These are phyloP conservation scores for Grammothele lineata DNA, from an alignment of 768 basidiomycete genomes.

Conservation along the genomic window DNA sequence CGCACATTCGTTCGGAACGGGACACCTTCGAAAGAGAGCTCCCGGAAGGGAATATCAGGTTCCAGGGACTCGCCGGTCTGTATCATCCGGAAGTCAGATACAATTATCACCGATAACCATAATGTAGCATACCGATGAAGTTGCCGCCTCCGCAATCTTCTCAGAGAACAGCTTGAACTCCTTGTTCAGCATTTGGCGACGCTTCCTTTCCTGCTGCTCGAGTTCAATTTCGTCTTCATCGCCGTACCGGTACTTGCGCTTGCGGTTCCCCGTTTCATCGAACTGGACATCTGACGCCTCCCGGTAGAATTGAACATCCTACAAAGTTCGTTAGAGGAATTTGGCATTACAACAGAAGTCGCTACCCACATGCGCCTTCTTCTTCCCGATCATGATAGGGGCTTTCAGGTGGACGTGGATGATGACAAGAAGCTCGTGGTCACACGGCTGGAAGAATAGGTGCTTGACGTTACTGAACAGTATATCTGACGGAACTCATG, in stretches of 20 bases:
- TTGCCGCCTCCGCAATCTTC: slow-evolving; percentile 82
- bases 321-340: not conserved
- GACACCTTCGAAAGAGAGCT: slow-evolving; percentile 95
- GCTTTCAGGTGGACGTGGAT: slow-evolving; percentile 91
- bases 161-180: slow-evolving; percentile 93
- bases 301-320: slow-evolving; percentile 98
- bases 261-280: slow-evolving; percentile 98
- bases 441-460: slow-evolving; percentile 98
- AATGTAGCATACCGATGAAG: slow-evolving; percentile 51
- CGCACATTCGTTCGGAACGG: slow-evolving; percentile 94
- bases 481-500: slow-evolving; percentile 54
- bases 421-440: slow-evolving; percentile 91
- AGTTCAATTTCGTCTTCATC: slow-evolving; percentile 99
- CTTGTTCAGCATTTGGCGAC: slow-evolving; percentile 84
- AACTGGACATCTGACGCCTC: slow-evolving; percentile 97
- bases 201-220: slow-evolving; percentile 94
- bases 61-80: slow-evolving; percentile 84
- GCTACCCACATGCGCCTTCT: slow-evolving; percentile 82
- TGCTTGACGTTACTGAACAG: slow-evolving; percentile 98
- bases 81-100: not conserved
- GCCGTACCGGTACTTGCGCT: slow-evolving; percentile 93
- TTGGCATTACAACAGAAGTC: not conserved
- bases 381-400: slow-evolving; percentile 98
- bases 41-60: slow-evolving; percentile 94
- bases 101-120: too few relatives aligned